Evolutionary conservation across 1,284 basidiomycete genomes (phyloP).

Genomic region (Ganoderma meredithae): DNA sequence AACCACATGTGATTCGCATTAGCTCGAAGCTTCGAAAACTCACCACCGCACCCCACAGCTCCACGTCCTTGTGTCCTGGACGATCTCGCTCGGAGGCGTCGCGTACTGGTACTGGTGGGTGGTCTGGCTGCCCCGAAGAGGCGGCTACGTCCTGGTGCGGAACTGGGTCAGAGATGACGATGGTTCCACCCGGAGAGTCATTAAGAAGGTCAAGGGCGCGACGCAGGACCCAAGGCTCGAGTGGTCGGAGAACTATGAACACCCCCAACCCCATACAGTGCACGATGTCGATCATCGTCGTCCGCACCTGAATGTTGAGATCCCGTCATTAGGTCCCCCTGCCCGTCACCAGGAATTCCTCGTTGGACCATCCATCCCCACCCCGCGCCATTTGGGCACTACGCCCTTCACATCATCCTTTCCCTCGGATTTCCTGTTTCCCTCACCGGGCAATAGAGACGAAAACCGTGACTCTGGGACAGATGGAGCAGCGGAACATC

Average conservation of each 20-base stretch:
- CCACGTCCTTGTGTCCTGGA: constrained; percentile 59
- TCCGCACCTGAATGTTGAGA: neutral
- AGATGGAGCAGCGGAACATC: neutral
- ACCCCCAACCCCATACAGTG: neutral
- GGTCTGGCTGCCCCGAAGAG: constrained; percentile 58
- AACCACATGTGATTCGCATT: neutral
- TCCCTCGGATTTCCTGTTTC: neutral
- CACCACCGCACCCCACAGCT: constrained; percentile 45
- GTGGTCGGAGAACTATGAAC: neutral
- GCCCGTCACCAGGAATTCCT: neutral
- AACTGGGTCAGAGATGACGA: constrained; percentile 60
- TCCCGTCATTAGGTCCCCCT: neutral
- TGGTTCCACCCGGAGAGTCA: constrained; percentile 39
- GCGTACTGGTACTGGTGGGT: constrained; percentile 68
- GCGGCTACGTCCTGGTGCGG: constrained; percentile 58
- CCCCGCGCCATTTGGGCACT: neutral
- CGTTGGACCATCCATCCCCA: neutral
- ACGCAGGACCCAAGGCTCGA: neutral
- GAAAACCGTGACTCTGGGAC: neutral
- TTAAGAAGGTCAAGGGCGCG: constrained; percentile 28
- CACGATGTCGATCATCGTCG: neutral
- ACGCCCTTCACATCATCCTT: neutral
- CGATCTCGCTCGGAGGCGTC: constrained; percentile 58
- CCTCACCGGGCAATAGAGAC: neutral
- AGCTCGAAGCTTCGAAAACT: neutral